A percentile compares a stretch with the other conserved stretches of the same genome.
These are phyloP conservation scores for Pseudogymnoascus sp. DNA, from an alignment of 2,329 filamentous ascomycete genomes.

Conservation along the genomic window DNA sequence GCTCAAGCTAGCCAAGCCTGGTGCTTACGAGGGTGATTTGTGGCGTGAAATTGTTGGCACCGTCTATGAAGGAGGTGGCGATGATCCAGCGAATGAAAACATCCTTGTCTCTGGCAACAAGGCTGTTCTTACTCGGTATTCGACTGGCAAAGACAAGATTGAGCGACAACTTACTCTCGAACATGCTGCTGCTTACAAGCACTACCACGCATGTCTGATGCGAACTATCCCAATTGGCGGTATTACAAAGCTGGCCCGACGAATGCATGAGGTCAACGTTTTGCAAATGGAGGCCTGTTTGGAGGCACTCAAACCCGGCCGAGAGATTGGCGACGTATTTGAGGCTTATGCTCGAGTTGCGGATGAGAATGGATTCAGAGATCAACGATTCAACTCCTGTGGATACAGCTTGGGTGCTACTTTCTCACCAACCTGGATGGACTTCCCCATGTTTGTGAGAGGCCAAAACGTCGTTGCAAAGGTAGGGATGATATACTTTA, in stretches of 20 bases:
- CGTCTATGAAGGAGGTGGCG: conserved; percentile 31
- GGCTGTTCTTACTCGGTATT: conserved; percentile 29
- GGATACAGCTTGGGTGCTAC: conserved; percentile 28
- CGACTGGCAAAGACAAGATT: conserved; percentile 27
- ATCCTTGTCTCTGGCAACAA: conserved; percentile 31
- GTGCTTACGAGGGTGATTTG: conserved; percentile 31
- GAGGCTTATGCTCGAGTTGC: conserved; percentile 27
- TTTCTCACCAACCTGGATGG: conserved; percentile 24
- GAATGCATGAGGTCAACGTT: conserved; percentile 26
- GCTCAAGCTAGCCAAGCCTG: conserved; percentile 30
- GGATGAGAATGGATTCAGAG: conserved; percentile 28
- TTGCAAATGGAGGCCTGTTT: conserved; percentile 26
- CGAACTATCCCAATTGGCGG: conserved; percentile 25
- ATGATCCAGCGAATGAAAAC: conserved; percentile 31
- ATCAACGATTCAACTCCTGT: conserved; percentile 27
- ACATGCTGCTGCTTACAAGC: conserved; percentile 30
- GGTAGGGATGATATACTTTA: conserved; percentile 30
- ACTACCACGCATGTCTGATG: conserved; percentile 31
- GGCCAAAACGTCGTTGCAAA: conserved; percentile 20
- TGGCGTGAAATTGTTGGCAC: conserved; percentile 31
- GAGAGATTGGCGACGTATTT: conserved; percentile 26
- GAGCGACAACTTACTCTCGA: conserved; percentile 30
- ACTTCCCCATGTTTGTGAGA: conserved; percentile 20
- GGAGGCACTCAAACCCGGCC: conserved; percentile 25
- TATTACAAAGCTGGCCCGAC: conserved; percentile 21